These are phyloP conservation scores for Parasitella parasitica DNA, from an alignment of 371 early-diverging fungal species.

Conservation along the genomic window DNA sequence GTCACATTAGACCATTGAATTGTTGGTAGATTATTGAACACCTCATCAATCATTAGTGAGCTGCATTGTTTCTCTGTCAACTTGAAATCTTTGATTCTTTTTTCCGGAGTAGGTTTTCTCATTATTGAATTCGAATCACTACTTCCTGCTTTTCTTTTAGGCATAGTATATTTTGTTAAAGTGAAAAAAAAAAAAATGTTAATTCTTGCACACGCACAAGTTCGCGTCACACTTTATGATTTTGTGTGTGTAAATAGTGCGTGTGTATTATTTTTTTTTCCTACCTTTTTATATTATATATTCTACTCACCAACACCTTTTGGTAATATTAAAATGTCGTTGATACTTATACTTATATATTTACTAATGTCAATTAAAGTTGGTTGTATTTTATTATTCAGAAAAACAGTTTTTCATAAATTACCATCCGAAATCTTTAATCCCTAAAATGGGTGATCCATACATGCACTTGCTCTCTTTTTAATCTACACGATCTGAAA, in stretches of 20 bases:
- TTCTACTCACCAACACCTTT: conserved; percentile 5
- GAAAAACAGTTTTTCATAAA: not conserved
- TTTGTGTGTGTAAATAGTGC: no score
- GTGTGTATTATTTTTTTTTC: no score
- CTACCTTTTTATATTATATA: not conserved
- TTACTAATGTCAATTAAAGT: not conserved
- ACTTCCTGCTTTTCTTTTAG: not conserved
- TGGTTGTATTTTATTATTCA: not conserved
- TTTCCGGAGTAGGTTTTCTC: conserved; percentile 6
- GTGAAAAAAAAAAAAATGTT: no score
- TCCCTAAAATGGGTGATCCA: not conserved
- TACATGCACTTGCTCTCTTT: not conserved
- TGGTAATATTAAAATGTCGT: conserved; percentile 2
- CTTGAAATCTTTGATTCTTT: not conserved
- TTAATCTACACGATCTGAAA: conserved; percentile 4
- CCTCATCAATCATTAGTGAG: conserved; percentile 1
- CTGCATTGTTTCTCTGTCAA: conserved; percentile 12
- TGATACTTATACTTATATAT: conserved; percentile 3
- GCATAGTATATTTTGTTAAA: no score
- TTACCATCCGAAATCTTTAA: not conserved
- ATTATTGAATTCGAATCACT: conserved; percentile 1
- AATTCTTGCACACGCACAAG: no score
- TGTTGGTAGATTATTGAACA: conserved; percentile 7
- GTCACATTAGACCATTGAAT: conserved; percentile 10
- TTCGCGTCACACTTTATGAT: no score